Base-by-base conservation (phyloP, 768 basidiomycete genomes). In the Cystofilobasidium macerans region DNA sequence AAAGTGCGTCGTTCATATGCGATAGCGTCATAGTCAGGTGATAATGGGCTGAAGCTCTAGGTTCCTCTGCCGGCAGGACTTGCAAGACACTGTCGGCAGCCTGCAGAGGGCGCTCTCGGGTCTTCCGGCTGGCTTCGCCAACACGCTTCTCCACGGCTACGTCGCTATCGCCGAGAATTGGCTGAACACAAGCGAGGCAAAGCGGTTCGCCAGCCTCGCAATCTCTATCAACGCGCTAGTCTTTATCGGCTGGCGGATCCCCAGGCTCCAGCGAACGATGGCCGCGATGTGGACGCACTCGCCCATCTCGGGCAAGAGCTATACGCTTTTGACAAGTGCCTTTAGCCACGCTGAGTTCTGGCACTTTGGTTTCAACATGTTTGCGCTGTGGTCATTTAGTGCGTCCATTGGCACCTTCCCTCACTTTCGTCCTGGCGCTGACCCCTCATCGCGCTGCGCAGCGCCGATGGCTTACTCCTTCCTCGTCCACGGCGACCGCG, bases 321-420 rank as follows among this genome's bases (percentile, higher is more conserved):
- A 28, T 11, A 66, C 65, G 48, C 32, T 66, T 24, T 33, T 61
- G 18, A 66, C 58, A 20, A 54, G 48, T 22, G 35, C 59, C 2
- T 66, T 66, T 16, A 61, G 65, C 38, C 65, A 66, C 40, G 48
- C 33, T 35, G 65, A 61, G 58, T 26, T 61, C 18, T 54, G 65
- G 58, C 65, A 66, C 58, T 66, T 61, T 35, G 65, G 65, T 4
- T 60, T 61, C 48, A 66, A 66, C 51, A 66, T 66, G 65, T 59
- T 54, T 22, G 65, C 65, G 9, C 35, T 66, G 1, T 66, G 65
- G 65, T 61, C 65, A 0, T 66, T 66, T 59, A 45, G 65, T 66
- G 20, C 32, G 59, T 61, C 12, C 26, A 4, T 35, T 42, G 13
- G 1, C 28, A 54, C 9, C 20, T 20, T 3, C 2, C 26, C 11